Percentiles rank a stretch among this genome's conserved stretches.
phyloP scores from a whole-genome alignment of 768 basidiomycete genomes.

The Suillus paluster region DNA sequence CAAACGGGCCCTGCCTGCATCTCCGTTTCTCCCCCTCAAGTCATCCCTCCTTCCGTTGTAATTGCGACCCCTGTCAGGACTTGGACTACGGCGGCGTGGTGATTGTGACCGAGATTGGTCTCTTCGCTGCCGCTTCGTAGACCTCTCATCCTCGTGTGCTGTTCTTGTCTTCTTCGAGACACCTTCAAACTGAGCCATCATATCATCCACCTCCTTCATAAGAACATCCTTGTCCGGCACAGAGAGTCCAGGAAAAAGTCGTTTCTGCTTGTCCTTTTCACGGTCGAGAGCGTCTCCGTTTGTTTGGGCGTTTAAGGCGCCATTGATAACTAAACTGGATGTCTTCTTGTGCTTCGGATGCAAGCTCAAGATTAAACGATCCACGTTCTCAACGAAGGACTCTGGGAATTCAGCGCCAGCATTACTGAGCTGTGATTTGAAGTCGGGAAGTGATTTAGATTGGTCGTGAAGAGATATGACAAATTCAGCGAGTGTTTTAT shows the following conservation, averaged over 20 bases:
- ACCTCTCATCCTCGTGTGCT: conserved; percentile 46
- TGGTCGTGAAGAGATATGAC: conserved; percentile 88
- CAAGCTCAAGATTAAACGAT: conserved; percentile 91
- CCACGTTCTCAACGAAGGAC: conserved; percentile 89
- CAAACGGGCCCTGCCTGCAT: conserved; percentile 41
- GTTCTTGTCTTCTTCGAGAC: conserved; percentile 62
- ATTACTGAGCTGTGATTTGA: conserved; percentile 80
- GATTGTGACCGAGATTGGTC: conserved; percentile 49
- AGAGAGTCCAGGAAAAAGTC: conserved; percentile 90
- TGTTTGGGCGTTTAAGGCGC: conserved; percentile 36
- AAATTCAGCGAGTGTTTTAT: conserved; percentile 95
- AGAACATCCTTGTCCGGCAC: conserved; percentile 84
- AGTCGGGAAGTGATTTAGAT: conserved; percentile 76
- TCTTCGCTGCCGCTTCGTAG: conserved; percentile 65
- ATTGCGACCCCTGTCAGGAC: conserved; percentile 62
- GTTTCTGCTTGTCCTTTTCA: conserved; percentile 78
- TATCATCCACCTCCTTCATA: conserved; percentile 87
- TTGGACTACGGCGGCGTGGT: conserved; percentile 55
- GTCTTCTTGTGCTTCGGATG: conserved; percentile 95
- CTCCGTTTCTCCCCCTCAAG: conserved; percentile 41
- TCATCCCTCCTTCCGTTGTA: conserved; percentile 48
- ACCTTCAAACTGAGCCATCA: conserved; percentile 76
- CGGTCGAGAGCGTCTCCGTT: conserved; percentile 36
- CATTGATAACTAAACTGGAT: conserved; percentile 42
- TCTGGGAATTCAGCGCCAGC: conserved; percentile 86